Evolutionary conservation across 75 land plant species (phyloP), one percentile per base, ranked within the genome.

Genomic region (Cunninghamia lanceolata): DNA sequence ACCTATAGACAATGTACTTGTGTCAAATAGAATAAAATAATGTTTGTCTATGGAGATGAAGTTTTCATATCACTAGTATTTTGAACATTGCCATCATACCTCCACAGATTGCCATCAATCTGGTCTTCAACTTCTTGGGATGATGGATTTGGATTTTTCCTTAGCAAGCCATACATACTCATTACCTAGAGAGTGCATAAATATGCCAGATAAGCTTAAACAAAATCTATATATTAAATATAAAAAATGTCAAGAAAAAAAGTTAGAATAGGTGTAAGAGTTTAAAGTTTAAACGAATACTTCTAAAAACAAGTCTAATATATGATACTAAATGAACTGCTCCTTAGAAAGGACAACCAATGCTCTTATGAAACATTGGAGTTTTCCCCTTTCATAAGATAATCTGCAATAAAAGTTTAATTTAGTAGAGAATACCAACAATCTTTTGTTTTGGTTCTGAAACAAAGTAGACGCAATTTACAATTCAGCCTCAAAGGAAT

Each of bases 81-180:
- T 73, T 73, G 13, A 63, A 0, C 9, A 32, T 32, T 73, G 16
- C 36, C n/a, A 14, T 73, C 25, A 28, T 74, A 89, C 90, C 90
- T 87, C 86, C 90, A 89, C 8, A 89, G 85, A 42, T 89, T 89
- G 79, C 90, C 88, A 87, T 87, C 90, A 19, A 87, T 56, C 68
- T 87, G 89, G 25, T 89, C 85, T 87, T 89, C 90, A 70, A 89
- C 89, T 87, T 89, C 85, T 68, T 87, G 74, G 5, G 85, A 56
- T 3, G 82, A 82, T 4, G 90, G 90, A 56, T 89, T 43, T 25
- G 90, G 17, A 45, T 47, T 87, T 50, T 87, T 54, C 39, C 35
- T 75, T 66, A 87, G 85, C 88, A 89, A 77, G 10, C 86, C 89
- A 56, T 87, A 84, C 90, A 89, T 87, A 68, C 87, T 89, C 90